These are phyloP conservation scores for Fragaria nilgerrensis DNA, from an alignment of 306 rosid species.

Conservation along the genomic window DNA sequence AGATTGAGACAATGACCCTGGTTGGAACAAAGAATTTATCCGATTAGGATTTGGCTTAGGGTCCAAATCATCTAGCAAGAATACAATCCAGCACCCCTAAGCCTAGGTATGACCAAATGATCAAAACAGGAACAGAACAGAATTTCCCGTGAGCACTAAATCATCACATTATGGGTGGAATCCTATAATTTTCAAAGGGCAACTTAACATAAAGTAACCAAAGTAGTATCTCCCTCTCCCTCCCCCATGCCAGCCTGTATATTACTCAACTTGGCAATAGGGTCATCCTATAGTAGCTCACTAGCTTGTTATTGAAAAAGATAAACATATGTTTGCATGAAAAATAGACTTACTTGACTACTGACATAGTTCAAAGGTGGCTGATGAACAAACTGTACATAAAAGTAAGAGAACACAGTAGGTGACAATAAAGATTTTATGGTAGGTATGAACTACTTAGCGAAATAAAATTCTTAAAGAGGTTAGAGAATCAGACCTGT, in stretches of 20 bases:
- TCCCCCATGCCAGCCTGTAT: not conserved
- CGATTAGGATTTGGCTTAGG: not conserved
- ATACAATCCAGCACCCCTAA: not conserved
- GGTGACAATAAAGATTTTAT: slow-evolving; percentile 13
- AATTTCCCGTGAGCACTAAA: not conserved
- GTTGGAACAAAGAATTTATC: not conserved
- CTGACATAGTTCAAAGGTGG: slow-evolving; percentile 59
- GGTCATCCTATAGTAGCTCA: not conserved
- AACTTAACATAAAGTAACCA: not conserved
- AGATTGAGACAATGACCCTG: not conserved
- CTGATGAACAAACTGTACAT: slow-evolving; percentile 60
- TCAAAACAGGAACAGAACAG: not conserved
- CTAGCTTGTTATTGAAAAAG: not conserved
- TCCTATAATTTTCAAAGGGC: not conserved
- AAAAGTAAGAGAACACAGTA: slow-evolving; percentile 17
- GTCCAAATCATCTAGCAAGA: not conserved
- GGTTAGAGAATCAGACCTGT: slow-evolving; percentile 55
- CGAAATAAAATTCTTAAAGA: not conserved
- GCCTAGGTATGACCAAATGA: not conserved
- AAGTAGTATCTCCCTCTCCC: not conserved
- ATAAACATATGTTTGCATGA: not conserved
- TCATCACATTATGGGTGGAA: not conserved
- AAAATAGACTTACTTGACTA: slow-evolving; percentile 57
- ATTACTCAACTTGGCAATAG: not conserved
- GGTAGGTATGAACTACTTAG: not conserved